These are phyloP conservation scores for Tolypocladium tropicale DNA, from an alignment of 2,329 filamentous ascomycete genomes.

Conservation along the genomic window DNA sequence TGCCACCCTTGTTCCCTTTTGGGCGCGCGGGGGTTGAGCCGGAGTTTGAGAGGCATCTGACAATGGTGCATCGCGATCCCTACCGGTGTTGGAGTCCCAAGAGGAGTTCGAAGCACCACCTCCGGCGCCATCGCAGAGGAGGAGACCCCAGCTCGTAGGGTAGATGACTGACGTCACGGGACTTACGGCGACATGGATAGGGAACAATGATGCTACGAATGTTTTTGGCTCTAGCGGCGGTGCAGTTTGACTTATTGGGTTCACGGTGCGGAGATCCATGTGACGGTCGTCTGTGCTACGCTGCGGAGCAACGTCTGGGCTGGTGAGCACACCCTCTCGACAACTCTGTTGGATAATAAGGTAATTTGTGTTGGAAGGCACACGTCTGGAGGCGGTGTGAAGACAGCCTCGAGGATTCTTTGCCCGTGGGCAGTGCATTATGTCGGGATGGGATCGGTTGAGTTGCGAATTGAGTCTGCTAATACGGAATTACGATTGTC, in stretches of 20 bases:
- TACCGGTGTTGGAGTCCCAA: neutral
- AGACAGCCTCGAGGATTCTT: neutral
- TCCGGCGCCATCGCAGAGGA: neutral
- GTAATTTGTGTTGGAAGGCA: neutral
- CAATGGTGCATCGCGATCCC: neutral
- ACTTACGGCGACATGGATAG: neutral
- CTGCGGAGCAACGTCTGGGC: neutral
- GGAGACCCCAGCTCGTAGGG: neutral
- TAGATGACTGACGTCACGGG: neutral
- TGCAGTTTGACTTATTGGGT: neutral
- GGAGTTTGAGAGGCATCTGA: neutral
- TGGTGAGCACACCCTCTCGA: neutral
- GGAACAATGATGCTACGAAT: neutral
- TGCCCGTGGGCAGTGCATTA: neutral
- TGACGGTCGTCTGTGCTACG: neutral
- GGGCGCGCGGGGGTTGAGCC: neutral
- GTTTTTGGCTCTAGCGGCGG: neutral
- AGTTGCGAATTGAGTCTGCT: neutral
- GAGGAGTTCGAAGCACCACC: neutral
- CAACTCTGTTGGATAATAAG: neutral
- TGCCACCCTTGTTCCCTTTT: neutral
- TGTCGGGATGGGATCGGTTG: neutral
- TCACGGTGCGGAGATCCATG: neutral
- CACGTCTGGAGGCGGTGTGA: neutral
- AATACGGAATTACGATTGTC: neutral